Conservation (phyloP, 2,329 filamentous ascomycete genomes). For the Colletotrichum endophyticum region DNA sequence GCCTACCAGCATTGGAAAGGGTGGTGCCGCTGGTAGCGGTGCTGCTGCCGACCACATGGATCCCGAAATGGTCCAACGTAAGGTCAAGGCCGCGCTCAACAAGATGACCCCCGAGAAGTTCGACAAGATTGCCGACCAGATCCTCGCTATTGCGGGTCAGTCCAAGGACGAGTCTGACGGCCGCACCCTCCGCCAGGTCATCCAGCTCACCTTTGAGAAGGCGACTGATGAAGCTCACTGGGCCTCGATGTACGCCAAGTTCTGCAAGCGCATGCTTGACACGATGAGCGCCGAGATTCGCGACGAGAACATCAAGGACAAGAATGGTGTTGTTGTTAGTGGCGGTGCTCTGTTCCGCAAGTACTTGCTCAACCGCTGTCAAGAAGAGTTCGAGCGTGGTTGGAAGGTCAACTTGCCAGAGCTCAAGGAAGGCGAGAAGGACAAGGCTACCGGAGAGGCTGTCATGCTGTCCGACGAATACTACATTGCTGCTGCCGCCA, state of each 20-base stretch:
- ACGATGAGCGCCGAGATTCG: slow-evolving; percentile 94
- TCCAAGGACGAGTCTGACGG: slow-evolving; percentile 96
- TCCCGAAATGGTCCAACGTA: slow-evolving; percentile 93
- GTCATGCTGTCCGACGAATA: slow-evolving; percentile 94
- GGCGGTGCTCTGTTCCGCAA: slow-evolving; percentile 97
- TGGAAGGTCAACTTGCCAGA: slow-evolving; percentile 91
- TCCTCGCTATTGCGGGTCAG: slow-evolving; percentile 89
- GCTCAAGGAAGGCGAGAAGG: slow-evolving; percentile 67
- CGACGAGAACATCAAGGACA: slow-evolving; percentile 94
- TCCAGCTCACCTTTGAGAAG: slow-evolving; percentile 99
- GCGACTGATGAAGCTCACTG: slow-evolving; percentile 98
- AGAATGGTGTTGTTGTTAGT: slow-evolving; percentile 83
- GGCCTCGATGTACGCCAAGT: slow-evolving; percentile 98
- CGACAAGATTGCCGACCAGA: slow-evolving; percentile 92
- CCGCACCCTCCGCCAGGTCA: slow-evolving; percentile 93
- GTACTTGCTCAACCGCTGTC: slow-evolving; percentile 96
- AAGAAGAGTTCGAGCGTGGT: slow-evolving; percentile 97
- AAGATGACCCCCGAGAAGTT: slow-evolving; percentile 99
- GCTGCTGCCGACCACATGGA: slow-evolving; percentile 67
- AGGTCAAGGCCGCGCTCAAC: slow-evolving; percentile 98
- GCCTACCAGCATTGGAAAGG: slow-evolving; percentile 70
- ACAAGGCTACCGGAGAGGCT: slow-evolving; percentile 64
- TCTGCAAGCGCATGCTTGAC: slow-evolving; percentile 96
- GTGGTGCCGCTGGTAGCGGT: slow-evolving; percentile 38
- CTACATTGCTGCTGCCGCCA: slow-evolving; percentile 90